Conservation (phyloP, 2,329 filamentous ascomycete species). For the Diaporthe velutina region DNA sequence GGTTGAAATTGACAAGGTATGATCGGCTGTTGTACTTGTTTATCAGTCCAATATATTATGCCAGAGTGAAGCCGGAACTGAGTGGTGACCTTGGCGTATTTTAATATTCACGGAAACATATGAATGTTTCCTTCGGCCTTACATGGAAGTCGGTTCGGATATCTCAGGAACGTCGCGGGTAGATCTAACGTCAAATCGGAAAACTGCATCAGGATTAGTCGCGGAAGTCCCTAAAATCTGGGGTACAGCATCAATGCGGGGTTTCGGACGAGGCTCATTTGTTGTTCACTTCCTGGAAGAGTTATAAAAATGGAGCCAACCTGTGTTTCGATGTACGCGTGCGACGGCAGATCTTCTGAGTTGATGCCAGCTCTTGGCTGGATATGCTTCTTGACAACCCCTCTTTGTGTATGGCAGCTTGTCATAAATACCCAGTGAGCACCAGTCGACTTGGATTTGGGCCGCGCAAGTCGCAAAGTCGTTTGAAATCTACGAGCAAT, state of each 20-base stretch:
- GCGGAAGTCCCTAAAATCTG: not conserved
- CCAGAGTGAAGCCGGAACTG: not conserved
- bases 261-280: not conserved
- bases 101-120: slow-evolving; percentile 1
- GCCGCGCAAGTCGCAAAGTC: not conserved
- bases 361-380: not conserved
- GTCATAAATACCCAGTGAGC: not conserved
- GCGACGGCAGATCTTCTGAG: not conserved
- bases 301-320: not conserved
- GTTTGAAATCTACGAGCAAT: not conserved
- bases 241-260: slow-evolving; percentile 13
- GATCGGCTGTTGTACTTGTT: not conserved
- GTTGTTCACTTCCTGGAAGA: not conserved
- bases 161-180: slow-evolving; percentile 9
- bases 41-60: not conserved
- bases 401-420: not conserved
- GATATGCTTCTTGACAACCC: not conserved
- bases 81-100: not conserved
- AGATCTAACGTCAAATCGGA: not conserved
- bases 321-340: slow-evolving; percentile 1
- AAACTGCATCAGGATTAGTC: slow-evolving; percentile 15
- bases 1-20: not conserved
- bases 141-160: not conserved
- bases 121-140: not conserved
- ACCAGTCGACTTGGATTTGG: not conserved